Base-by-base conservation (phyloP, 805 yeast genomes). In the Starmerella roubikii region DNA sequence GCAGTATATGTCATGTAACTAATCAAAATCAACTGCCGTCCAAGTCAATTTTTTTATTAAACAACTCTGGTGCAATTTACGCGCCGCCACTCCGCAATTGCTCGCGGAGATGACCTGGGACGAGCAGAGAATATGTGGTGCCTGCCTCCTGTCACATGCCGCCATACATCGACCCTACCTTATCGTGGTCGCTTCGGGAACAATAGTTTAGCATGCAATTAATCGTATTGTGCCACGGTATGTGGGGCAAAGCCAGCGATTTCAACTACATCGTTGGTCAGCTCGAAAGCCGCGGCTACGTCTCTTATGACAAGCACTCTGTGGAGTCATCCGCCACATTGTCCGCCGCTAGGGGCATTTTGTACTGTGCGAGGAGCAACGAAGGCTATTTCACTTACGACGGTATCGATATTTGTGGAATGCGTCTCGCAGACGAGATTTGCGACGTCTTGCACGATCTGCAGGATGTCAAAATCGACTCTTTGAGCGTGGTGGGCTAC, bases 331-430 rank as follows among this genome's bases (percentile, higher is more conserved):
- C 5, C 15, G 16, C 3, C 23, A 16, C 20, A 16, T 23, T 33
- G 22, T 21, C 5, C 12, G 10, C 16, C 3, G 31, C 35, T 4
- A 25, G 34, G n/a, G 41, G 61, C 1, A 55, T 68, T 3, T 67
- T 72, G 18, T 69, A 73, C 50, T 64, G 68, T 32, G 66, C 83
- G 0, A 67, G 66, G 23, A 64, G 78, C 16, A 80, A 77, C 52
- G 68, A 72, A 39, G 88, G 86, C 6, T 80, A 74, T 54, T 70
- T 71, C 52, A 84, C 94, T 2, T 77, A 82, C 50, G 94, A 84
- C 53, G 94, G 94, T 2, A 74, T 83, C 18, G 93, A 83, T 48
- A 74, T 82, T 21, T 82, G 91, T 53, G 94, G 93, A 1, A 65
- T 74, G 35, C 63, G 93, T 18, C 78, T 81, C 7, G 74, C 79